Evolutionary conservation across 495 filamentous ascomycete genomes (phyloP), one percentile per base, ranked within the genome.

Genomic region (Astrothelium subdiscretum): DNA sequence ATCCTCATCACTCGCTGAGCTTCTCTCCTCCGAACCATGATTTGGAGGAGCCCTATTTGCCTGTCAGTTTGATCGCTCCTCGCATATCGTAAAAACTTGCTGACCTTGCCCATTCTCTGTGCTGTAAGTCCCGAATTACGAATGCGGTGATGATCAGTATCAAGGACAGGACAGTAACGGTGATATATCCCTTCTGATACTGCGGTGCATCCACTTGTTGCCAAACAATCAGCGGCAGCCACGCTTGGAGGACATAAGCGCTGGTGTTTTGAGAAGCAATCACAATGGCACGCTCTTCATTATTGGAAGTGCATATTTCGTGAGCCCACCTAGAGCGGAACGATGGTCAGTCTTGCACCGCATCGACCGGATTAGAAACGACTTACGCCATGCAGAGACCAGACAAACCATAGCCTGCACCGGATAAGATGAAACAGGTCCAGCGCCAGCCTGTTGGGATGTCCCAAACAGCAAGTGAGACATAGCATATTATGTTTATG

Each of bases 271-370:
- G 80, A 52, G 71, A 73, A 10, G 73, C 77, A 40, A 78, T 73
- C 0, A 83, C 79, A 18, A 85, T 61, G 2, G 81, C 78, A n/a
- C 83, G 69, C 67, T 85, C 81, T 65, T 81, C 78, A 26, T 79
- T 78, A 67, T 81, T 77, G 5, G 74, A 73, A 40, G 77, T 73
- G 66, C 74, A 83, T 68, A 77, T 80, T 66, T 74, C 81, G 66
- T 84, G 79, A 1, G 80, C 78, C 82, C 81, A 84, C 13, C 77
- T 77, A 13, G 69, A 57, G 15, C 62, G 22, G 8, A 12, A 59
- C 38, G 13, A 22, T 40, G 11, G 18, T 43, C 48, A 54, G 48
- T 20, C 8, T 20, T 48, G 43, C 10, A 29, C 24, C 24, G 8
- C 48, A 29, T 11, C 5, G 22, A 54, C 20, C 2, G 15, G 20